Conservation (phyloP, 176 grass and related monocot genomes). For the Pontederia crassipes region DNA sequence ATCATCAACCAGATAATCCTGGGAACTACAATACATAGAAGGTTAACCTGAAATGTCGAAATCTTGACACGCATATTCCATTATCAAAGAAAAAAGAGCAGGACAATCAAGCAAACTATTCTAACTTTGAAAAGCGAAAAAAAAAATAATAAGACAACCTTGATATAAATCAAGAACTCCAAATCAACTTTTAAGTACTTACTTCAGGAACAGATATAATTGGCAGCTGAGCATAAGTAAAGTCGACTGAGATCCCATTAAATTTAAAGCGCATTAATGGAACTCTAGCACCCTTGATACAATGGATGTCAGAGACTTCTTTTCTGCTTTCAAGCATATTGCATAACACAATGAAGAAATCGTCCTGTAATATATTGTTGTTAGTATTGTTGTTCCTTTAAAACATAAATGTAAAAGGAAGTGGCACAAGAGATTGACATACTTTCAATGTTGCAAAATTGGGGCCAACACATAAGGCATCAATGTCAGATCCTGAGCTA, state of each 20-base stretch:
- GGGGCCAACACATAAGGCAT: slow-evolving; percentile 54
- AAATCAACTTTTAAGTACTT: slow-evolving; percentile 15
- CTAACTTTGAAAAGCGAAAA: not conserved
- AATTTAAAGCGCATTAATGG: slow-evolving; percentile 62
- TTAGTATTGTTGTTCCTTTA: not conserved
- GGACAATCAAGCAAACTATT: too few species aligned
- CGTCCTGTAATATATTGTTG: slow-evolving; percentile 20
- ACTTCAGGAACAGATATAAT: slow-evolving; percentile 43
- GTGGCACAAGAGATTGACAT: slow-evolving; percentile 22
- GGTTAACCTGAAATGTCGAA: too few species aligned
- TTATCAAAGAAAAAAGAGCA: too few species aligned
- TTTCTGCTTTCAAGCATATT: slow-evolving; percentile 37
- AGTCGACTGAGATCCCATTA: slow-evolving; percentile 43
- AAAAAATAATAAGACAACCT: not conserved
- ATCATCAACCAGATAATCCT: too few species aligned
- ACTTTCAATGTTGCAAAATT: slow-evolving; percentile 46
- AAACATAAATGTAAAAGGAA: slow-evolving; percentile 4
- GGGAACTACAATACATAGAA: too few species aligned
- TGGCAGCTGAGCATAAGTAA: slow-evolving; percentile 46
- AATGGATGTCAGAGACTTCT: slow-evolving; percentile 45
- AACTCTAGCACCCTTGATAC: slow-evolving; percentile 48
- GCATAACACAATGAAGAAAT: slow-evolving; percentile 55
- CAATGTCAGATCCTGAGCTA: slow-evolving; percentile 69
- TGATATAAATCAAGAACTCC: not conserved
- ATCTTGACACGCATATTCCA: too few species aligned